These are phyloP conservation scores for Mikania micrantha DNA, from an alignment of 129 eudicot genomes.

Conservation along the genomic window DNA sequence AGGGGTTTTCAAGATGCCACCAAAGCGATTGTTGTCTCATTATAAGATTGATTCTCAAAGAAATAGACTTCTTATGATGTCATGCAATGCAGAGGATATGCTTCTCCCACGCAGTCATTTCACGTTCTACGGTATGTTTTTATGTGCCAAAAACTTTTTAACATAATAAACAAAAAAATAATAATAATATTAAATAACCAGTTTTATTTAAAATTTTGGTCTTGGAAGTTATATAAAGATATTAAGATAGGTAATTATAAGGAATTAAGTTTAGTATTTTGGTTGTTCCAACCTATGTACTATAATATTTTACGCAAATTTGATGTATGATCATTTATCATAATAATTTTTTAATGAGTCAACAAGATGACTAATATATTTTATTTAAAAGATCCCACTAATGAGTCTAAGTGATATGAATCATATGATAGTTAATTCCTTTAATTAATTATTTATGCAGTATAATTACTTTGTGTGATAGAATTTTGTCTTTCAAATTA, in stretches of 20 bases:
- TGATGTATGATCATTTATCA: no score
- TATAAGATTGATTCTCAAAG: slow-evolving; percentile 73
- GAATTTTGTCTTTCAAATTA: no score
- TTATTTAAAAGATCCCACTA: no score
- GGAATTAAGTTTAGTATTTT: neutral
- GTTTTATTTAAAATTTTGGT: neutral
- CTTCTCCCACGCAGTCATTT: slow-evolving; percentile 78
- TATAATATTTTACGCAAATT: no score
- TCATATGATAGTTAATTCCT: no score
- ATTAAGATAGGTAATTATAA: neutral
- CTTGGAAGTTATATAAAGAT: neutral
- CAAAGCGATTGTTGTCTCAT: slow-evolving; percentile 82
- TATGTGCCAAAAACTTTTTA: neutral
- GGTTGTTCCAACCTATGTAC: neutral
- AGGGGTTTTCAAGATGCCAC: slow-evolving; percentile 93
- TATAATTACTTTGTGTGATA: no score
- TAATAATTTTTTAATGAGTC: no score
- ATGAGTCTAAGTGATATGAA: no score
- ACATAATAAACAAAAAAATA: neutral
- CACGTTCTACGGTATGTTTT: slow-evolving; percentile 68
- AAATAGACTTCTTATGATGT: slow-evolving; percentile 70
- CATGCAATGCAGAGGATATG: slow-evolving; percentile 99
- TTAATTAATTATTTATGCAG: no score
- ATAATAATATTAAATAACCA: no score
- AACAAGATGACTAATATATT: no score